Percentiles rank a stretch among this genome's conserved stretches.
Conservation (phyloP, 768 basidiomycete genomes). For the Agaricus sinodeliciosus region DNA sequence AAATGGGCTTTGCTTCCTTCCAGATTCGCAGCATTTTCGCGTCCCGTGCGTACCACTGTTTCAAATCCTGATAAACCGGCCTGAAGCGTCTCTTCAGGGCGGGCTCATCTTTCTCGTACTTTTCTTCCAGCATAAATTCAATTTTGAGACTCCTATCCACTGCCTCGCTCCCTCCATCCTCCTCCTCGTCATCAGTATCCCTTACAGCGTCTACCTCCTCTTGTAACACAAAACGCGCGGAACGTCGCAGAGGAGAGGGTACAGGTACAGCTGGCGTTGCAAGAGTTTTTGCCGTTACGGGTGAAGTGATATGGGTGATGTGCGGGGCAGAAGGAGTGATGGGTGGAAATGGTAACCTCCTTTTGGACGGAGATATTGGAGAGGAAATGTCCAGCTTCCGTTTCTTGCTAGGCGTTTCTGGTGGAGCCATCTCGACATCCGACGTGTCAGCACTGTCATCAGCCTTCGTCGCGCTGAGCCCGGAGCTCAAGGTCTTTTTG, state of each 20-base stretch:
- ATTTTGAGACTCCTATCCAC: conserved; percentile 1
- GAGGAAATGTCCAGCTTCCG: conserved; percentile 10
- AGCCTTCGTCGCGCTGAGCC: not conserved
- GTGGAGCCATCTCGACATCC: conserved; percentile 3
- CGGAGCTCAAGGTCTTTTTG: not conserved
- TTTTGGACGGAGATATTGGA: not conserved
- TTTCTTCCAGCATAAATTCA: not conserved
- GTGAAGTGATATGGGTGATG: not conserved
- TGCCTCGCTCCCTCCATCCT: conserved; percentile 9
- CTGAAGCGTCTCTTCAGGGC: conserved; percentile 7
- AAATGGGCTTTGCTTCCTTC: not conserved
- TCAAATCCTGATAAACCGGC: conserved; percentile 13
- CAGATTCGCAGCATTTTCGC: conserved; percentile 1
- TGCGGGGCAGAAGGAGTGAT: conserved; percentile 1
- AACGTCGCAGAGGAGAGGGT: conserved; percentile 12
- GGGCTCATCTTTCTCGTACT: not conserved
- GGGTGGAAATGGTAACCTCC: not conserved
- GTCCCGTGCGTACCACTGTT: conserved; percentile 12
- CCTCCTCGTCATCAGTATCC: conserved; percentile 9
- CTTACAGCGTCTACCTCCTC: conserved; percentile 1
- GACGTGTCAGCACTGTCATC: not conserved
- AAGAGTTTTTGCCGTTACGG: not conserved
- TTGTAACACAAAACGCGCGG: conserved; percentile 8
- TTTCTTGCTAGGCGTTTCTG: conserved; percentile 14
- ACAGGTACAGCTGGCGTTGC: conserved; percentile 10